Base-by-base conservation (phyloP, 2,329 filamentous ascomycete genomes). In the Aspergillus glaucus region DNA sequence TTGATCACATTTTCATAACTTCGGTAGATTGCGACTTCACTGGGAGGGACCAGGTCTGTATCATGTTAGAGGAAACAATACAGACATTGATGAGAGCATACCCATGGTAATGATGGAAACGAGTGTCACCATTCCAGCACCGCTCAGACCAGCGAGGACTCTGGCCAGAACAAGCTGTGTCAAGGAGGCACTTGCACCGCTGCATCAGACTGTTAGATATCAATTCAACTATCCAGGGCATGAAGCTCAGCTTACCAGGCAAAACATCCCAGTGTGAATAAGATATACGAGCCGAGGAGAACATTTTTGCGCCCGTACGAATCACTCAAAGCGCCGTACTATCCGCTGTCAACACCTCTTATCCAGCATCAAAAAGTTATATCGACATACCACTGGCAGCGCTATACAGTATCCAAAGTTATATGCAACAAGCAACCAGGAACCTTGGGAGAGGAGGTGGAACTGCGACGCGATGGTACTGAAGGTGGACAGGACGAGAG, bases 401-500 rank as follows among this genome's bases (percentile, higher is more conserved):
- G 63, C 65, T 3, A 68, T 66, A 43, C 70, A 71, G 46, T 63
- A 62, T 2, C 72, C 73, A 5, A 76, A 63, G 6, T 68, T 65
- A 55, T 73, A 77, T 17, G 69, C 69, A 1, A 68, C 69, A 6
- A 75, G 52, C 0, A 77, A 62, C 74, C 73, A 77, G 30, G 64
- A 67, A 0, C 70, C 71, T 19, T 66, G 61, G 9, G 65, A 60
- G 4, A 75, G 58, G 14, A 65, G 63, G 45, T 71, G 55, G 50
- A 77, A 76, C 17, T 75, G 70, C 0, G 74, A 75, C 0, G 73
- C 65, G 37, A 77, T 72, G 3, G 72, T 69, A 1, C 78, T 75
- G 56, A 85, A 81, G 0, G 83, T 86, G 0, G 85, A 83, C 7
- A 87, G 63, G 0, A 87, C 75, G 1, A 87, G 66, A 2, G 80